Conservation (phyloP, 768 basidiomycete species). For the Hericium erinaceus region DNA sequence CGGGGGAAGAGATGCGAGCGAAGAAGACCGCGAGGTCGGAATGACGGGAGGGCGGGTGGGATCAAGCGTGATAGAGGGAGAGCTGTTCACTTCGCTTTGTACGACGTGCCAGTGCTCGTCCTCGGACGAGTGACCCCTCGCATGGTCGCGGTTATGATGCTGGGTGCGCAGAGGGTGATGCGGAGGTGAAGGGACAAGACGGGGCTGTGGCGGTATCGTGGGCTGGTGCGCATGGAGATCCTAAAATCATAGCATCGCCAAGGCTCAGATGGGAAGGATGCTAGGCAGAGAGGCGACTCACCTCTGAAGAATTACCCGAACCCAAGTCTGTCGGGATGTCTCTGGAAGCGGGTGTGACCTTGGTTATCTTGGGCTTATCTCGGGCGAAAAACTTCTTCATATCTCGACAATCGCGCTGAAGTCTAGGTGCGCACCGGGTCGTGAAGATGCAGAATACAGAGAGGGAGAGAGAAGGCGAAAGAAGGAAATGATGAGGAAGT, state of each 20-base stretch:
- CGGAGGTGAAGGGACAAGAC: conserved; percentile 2
- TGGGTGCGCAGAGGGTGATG: conserved; percentile 8
- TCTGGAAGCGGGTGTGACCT: conserved; percentile 19
- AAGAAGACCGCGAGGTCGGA: conserved; percentile 39
- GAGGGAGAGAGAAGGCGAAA: background rate
- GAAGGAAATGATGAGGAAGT: background rate
- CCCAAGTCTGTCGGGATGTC: conserved; percentile 21
- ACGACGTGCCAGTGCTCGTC: conserved; percentile 41
- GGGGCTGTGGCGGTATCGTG: background rate
- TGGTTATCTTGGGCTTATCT: conserved; percentile 35
- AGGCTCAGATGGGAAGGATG: background rate
- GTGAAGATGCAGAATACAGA: background rate
- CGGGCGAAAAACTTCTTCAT: conserved; percentile 59
- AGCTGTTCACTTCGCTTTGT: conserved; percentile 13
- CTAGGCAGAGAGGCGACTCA: background rate
- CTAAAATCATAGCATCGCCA: background rate
- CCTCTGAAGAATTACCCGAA: conserved; percentile 20
- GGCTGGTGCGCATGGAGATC: conserved; percentile 3
- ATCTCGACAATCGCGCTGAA: background rate
- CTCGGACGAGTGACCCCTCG: conserved; percentile 23
- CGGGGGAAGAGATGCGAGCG: conserved; percentile 39
- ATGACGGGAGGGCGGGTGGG: conserved; percentile 12
- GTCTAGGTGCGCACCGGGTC: background rate
- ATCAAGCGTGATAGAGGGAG: conserved; percentile 9
- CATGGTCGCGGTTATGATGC: conserved; percentile 8